These are phyloP conservation scores for Cymodocea nodosa DNA, from an alignment of 116 monocot genomes.

Conservation along the genomic window DNA sequence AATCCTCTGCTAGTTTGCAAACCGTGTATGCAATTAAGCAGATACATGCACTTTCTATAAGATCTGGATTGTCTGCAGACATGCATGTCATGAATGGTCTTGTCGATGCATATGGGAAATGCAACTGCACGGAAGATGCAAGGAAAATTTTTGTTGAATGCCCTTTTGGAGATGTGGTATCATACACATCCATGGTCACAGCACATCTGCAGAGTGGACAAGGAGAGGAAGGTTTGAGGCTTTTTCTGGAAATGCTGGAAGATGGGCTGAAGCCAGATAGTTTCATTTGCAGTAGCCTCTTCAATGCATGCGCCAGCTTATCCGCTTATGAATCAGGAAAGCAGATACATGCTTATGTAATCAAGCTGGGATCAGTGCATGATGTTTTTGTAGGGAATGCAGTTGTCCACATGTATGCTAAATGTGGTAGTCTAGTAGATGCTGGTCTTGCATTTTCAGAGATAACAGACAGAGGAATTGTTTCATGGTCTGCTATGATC, in stretches of 20 bases:
- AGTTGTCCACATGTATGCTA: constrained; percentile 80
- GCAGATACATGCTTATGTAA: constrained; percentile 48
- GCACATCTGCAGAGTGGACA: constrained; percentile 43
- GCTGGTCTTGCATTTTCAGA: constrained; percentile 40
- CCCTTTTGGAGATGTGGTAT: constrained; percentile 34
- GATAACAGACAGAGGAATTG: constrained; percentile 37
- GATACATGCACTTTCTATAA: constrained; percentile 36
- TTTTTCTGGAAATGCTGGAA: constrained; percentile 37
- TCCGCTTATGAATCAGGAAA: constrained; percentile 77
- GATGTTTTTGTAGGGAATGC: constrained; percentile 68
- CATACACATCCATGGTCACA: constrained; percentile 68
- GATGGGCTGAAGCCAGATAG: constrained; percentile 44
- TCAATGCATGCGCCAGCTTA: constrained; percentile 71
- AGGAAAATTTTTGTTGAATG: constrained; percentile 31
- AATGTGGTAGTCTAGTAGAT: constrained; percentile 74
- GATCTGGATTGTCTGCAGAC: constrained; percentile 34
- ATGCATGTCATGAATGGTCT: constrained; percentile 60
- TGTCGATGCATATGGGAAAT: constrained; percentile 71
- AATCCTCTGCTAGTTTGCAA: constrained; percentile 44
- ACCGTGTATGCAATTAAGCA: constrained; percentile 21
- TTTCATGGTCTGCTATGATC: constrained; percentile 88
- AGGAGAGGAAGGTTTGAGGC: constrained; percentile 63
- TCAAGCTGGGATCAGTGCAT: constrained; percentile 38
- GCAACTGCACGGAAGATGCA: constrained; percentile 31
- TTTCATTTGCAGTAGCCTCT: constrained; percentile 54